phyloP scores from a whole-genome alignment of 768 basidiomycete species.

The Panaeolus cyanescens region DNA sequence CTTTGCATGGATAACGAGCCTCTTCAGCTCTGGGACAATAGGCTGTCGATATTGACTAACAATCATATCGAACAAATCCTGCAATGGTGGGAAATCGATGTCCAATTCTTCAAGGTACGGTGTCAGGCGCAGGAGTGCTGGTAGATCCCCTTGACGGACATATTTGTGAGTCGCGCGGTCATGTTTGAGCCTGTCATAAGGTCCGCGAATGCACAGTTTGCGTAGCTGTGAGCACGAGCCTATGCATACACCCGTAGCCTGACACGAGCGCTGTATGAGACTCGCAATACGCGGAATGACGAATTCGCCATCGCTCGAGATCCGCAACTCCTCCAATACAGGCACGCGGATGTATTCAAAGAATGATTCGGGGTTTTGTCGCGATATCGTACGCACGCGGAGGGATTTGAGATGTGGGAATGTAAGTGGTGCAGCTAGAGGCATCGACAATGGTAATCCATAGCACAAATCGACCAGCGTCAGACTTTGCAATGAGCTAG shows the following conservation, averaged over 20 bases:
- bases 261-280: slow-evolving; percentile 5
- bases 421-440: not conserved
- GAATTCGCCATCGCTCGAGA: not conserved
- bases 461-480: not conserved
- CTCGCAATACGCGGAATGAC: not conserved
- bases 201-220: not conserved
- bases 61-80: slow-evolving; percentile 3
- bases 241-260: not conserved
- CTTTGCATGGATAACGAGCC: slow-evolving; percentile 6
- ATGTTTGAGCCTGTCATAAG: not conserved
- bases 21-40: slow-evolving; percentile 6
- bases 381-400: slow-evolving; percentile 1
- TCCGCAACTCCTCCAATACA: slow-evolving; percentile 6
- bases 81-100: slow-evolving; percentile 4
- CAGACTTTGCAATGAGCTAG: not conserved
- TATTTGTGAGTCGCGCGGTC: not conserved
- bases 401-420: slow-evolving; percentile 5
- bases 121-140: slow-evolving; percentile 1
- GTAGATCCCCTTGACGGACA: slow-evolving; percentile 8
- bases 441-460: not conserved
- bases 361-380: slow-evolving; percentile 1
- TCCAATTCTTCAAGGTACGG: slow-evolving; percentile 12
- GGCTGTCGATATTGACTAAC: not conserved
- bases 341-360: slow-evolving; percentile 5
- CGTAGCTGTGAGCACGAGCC: not conserved